phyloP scores from a whole-genome alignment of 768 basidiomycete species.

The Suillus variegatus region DNA sequence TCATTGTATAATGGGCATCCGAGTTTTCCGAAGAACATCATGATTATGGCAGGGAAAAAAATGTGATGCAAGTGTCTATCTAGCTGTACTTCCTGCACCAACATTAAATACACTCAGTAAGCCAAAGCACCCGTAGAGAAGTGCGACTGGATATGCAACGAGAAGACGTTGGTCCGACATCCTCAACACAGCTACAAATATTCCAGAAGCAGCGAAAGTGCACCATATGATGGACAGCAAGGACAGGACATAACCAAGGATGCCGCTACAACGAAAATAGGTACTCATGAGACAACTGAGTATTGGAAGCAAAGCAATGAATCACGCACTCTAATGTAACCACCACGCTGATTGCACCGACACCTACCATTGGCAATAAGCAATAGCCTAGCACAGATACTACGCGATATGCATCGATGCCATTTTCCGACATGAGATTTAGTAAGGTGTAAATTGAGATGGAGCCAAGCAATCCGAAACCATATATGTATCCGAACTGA shows the following conservation, averaged over 20 bases:
- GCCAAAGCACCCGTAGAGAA: conserved; percentile 94
- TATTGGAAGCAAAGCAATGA: conserved; percentile 15
- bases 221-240: conserved; percentile 91
- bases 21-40: conserved; percentile 8
- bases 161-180: conserved; percentile 95
- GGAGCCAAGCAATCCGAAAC: conserved; percentile 93
- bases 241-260: conserved; percentile 84
- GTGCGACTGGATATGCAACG: conserved; percentile 94
- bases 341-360: conserved; percentile 86
- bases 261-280: conserved; percentile 49
- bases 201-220: conserved; percentile 93
- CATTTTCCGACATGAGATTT: conserved; percentile 94
- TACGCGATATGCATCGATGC: conserved; percentile 93
- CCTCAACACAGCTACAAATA: conserved; percentile 92
- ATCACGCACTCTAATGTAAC: conserved; percentile 81
- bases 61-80: conserved; percentile 22
- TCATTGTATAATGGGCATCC: conserved; percentile 1
- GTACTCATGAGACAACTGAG: not conserved
- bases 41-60: conserved; percentile 8
- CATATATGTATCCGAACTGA: conserved; percentile 98
- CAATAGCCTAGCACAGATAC: conserved; percentile 97
- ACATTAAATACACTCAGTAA: conserved; percentile 88
- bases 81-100: conserved; percentile 35
- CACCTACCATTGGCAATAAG: conserved; percentile 93
- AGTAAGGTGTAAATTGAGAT: conserved; percentile 91